phyloP scores from a whole-genome alignment of 2,329 filamentous ascomycete species.

The Aureobasidium zeae region DNA sequence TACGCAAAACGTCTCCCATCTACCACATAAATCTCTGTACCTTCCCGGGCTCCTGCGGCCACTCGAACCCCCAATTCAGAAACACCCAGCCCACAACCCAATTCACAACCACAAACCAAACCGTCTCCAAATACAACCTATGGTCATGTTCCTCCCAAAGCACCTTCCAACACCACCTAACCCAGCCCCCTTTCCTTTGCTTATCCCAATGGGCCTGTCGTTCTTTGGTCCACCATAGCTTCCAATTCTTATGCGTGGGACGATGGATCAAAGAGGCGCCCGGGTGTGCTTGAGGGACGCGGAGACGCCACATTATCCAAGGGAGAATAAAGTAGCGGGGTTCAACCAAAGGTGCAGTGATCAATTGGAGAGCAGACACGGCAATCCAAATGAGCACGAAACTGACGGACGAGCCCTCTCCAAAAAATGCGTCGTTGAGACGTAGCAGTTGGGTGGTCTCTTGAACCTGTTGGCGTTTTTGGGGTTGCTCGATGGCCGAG shows the following conservation, averaged over 20 bases:
- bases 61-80: constrained; percentile 56
- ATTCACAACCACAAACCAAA: constrained; percentile 61
- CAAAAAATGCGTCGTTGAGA: constrained; percentile 16
- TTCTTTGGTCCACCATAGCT: constrained; percentile 12
- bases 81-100: constrained; percentile 61
- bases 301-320: constrained; percentile 84
- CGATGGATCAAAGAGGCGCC: constrained; percentile 3
- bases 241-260: constrained; percentile 12
- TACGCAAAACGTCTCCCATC: no score
- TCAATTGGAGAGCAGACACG: constrained; percentile 65
- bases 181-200: background rate
- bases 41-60: constrained; percentile 51
- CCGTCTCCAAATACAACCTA: constrained; percentile 52
- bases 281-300: constrained; percentile 47
- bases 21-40: constrained; percentile 78
- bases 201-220: background rate
- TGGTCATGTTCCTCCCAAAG: constrained; percentile 29
- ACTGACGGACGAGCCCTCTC: constrained; percentile 29
- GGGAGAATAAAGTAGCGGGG: constrained; percentile 93
- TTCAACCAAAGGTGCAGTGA: constrained; percentile 87
- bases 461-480: background rate
- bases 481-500: background rate
- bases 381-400: constrained; percentile 55
- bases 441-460: constrained; percentile 1
- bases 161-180: background rate